Evolutionary conservation across 345 rosid species (phyloP).

Genomic region (Salix caprea): DNA sequence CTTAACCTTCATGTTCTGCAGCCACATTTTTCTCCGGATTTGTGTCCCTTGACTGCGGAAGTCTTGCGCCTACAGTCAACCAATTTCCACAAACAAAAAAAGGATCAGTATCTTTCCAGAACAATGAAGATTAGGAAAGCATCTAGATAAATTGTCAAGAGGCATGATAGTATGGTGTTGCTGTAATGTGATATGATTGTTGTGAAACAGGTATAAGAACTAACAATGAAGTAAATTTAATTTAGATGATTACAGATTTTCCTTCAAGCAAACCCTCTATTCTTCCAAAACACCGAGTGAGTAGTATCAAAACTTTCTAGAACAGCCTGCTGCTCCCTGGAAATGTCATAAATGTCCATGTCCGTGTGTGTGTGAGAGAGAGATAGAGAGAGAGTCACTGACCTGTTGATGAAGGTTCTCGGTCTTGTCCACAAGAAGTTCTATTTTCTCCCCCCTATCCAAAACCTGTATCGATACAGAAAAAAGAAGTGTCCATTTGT

Average conservation of each 20-base stretch:
- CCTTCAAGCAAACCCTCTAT: background rate
- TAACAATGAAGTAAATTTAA: background rate
- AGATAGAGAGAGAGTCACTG: conserved; percentile 5
- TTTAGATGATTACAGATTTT: background rate
- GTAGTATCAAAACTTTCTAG: background rate
- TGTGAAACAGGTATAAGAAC: background rate
- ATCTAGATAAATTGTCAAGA: background rate
- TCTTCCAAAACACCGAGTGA: background rate
- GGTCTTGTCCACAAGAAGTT: conserved; percentile 42
- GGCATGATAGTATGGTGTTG: background rate
- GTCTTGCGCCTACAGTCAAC: conserved; percentile 34
- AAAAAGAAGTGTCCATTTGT: background rate
- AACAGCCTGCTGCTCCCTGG: background rate
- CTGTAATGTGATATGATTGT: background rate
- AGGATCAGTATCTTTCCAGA: background rate
- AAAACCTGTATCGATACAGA: conserved; percentile 24
- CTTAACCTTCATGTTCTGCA: conserved; percentile 46
- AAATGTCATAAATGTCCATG: background rate
- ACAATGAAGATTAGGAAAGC: background rate
- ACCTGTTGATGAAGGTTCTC: conserved; percentile 43
- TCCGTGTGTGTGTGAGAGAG: background rate
- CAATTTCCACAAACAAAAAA: background rate
- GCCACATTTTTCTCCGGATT: conserved; percentile 46
- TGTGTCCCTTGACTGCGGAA: conserved; percentile 32
- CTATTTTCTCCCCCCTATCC: conserved; percentile 46